Percentiles rank a stretch among this genome's conserved stretches.
phyloP scores from a whole-genome alignment of 2,329 filamentous ascomycete genomes.

The Cytospora leucostoma region DNA sequence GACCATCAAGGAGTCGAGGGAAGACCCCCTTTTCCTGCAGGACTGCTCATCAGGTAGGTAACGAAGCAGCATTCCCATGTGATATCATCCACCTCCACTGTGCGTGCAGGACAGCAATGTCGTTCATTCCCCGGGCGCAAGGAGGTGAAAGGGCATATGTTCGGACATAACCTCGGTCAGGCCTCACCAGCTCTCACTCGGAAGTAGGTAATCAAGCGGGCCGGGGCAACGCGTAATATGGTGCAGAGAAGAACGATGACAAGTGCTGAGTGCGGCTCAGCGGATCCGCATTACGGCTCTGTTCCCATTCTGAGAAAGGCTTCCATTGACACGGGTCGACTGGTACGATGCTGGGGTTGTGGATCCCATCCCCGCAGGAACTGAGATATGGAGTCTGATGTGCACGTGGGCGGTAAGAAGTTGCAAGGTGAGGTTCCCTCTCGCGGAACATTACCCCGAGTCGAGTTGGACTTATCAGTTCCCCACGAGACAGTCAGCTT shows the following conservation, averaged over 20 bases:
- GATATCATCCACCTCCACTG: no score
- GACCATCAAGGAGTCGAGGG: background rate
- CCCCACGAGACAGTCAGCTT: no score
- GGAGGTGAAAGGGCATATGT: background rate
- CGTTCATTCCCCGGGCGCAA: background rate
- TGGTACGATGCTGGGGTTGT: background rate
- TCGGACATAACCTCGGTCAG: background rate
- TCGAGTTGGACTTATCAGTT: background rate
- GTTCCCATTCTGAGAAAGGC: background rate
- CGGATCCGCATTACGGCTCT: no score
- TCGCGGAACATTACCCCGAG: background rate
- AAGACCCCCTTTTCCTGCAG: background rate
- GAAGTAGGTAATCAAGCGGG: background rate
- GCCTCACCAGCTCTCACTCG: background rate
- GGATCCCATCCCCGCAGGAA: background rate
- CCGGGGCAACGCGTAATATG: background rate
- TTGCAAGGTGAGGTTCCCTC: background rate
- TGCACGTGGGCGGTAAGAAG: background rate
- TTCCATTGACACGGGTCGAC: background rate
- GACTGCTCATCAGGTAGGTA: background rate
- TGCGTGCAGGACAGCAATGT: background rate
- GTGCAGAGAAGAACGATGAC: background rate
- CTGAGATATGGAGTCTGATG: background rate
- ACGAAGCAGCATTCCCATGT: no score
- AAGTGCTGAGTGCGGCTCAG: background rate